Base-by-base conservation (phyloP, 495 filamentous ascomycete genomes). In the Rhizodiscina lignyota region DNA sequence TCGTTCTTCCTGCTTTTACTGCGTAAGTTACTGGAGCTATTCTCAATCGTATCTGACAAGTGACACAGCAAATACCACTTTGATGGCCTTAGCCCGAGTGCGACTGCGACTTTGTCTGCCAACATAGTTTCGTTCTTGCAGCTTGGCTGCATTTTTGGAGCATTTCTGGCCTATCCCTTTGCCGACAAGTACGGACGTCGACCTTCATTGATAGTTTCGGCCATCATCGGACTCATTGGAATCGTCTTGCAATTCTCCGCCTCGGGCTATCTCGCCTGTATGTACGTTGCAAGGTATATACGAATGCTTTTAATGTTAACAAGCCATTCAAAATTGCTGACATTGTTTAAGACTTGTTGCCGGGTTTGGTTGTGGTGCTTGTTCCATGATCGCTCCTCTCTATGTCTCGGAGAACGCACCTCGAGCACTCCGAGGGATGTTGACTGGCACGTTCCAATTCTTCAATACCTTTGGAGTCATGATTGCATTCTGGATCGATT, bases 41-140 rank as follows among this genome's bases (percentile, higher is more conserved):
- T 48, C n/a, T n/a, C n/a, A n/a, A n/a, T n/a, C n/a, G n/a, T n/a
- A n/a, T n/a, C n/a, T n/a, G n/a, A n/a, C n/a, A n/a, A n/a, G n/a
- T n/a, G n/a, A 32, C 34, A 15, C 38, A 70, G 67, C 1, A 59
- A 61, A 36, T 70, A 70, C 32, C 63, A 64, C 3, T 40, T 56
- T 5, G 40, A 26, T n/a, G 15, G 39, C 19, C 37, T 56, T 4
- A 38, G 34, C 21, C 32, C 36, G 19, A 35, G 43, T 5, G 43
- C 32, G 17, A 36, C 48, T 22, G 59, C 62, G 3, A 58, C 61
- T 33, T 53, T 63, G 11, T 56, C 58, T 18, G 59, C 60, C n/a
- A 64, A 66, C 34, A 67, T 81, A 36, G 78, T 79, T 18, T 78
- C 75, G 23, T 74, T 70, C 1, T 53, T 84, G 4, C 71, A 75